Conservation (phyloP, 2,329 filamentous ascomycete species). For the Colletotrichum melonis region DNA sequence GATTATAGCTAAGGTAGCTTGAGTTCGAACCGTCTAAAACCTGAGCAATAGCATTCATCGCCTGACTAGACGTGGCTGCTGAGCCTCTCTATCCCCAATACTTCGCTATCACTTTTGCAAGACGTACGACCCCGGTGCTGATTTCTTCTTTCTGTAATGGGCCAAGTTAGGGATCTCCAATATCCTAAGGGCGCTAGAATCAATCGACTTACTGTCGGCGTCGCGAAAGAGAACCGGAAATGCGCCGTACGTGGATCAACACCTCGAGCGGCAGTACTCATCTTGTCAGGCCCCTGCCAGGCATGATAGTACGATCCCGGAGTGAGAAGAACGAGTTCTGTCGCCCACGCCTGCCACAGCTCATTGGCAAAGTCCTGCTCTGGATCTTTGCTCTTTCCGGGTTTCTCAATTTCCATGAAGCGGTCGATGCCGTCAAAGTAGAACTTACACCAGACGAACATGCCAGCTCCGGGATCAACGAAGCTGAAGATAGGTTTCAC, state of each 20-base stretch:
- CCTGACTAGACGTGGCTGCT: neutral
- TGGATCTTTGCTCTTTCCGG: constrained; percentile 32
- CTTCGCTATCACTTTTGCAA: constrained; percentile 19
- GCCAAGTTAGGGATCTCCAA: neutral
- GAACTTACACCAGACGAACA: constrained; percentile 47
- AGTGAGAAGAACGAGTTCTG: constrained; percentile 41
- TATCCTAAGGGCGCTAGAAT: neutral
- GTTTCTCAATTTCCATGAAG: constrained; percentile 39
- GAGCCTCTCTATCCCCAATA: neutral
- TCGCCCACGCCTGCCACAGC: constrained; percentile 37
- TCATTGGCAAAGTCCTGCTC: constrained; percentile 41
- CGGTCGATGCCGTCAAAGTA: constrained; percentile 38
- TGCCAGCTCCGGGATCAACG: constrained; percentile 43
- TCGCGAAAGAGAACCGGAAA: constrained; percentile 44
- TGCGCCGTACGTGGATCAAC: constrained; percentile 39
- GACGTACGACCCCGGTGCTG: constrained; percentile 27
- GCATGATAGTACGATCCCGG: constrained; percentile 47
- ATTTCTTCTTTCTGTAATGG: constrained; percentile 35
- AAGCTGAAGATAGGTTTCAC: constrained; percentile 43
- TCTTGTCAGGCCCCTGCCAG: constrained; percentile 43
- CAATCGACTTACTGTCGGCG: constrained; percentile 40
- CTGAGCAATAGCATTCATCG: neutral
- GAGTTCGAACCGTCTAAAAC: neutral
- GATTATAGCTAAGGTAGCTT: neutral
- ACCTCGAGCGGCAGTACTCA: constrained; percentile 39